phyloP scores from a whole-genome alignment of 1,284 basidiomycete species.

The Earliella scabrosa region DNA sequence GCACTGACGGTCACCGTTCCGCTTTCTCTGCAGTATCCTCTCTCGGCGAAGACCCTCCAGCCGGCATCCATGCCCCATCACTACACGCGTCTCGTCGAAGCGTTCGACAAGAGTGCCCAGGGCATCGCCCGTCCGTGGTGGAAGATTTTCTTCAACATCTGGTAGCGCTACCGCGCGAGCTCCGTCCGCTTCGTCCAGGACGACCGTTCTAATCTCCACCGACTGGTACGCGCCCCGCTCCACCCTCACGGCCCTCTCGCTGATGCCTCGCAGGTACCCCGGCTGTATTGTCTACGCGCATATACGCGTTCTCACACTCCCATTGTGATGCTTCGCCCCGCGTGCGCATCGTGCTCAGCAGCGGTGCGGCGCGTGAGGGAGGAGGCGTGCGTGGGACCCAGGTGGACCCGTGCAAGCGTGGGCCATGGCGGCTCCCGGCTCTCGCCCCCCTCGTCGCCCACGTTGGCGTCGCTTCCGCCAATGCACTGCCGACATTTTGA shows the following conservation, averaged over 20 bases:
- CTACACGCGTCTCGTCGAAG: slow-evolving; percentile 72
- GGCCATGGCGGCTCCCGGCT: too few relatives aligned
- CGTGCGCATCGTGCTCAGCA: background rate
- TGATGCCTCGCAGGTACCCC: background rate
- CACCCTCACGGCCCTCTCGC: background rate
- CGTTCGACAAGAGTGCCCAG: slow-evolving; percentile 70
- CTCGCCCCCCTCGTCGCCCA: background rate
- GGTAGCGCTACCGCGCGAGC: slow-evolving; percentile 46
- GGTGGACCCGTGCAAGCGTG: too few relatives aligned
- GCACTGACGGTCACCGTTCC: slow-evolving; percentile 6
- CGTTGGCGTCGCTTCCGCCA: background rate
- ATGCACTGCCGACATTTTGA: background rate
- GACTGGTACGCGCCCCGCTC: background rate
- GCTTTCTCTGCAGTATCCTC: slow-evolving; percentile 53
- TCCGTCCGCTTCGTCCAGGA: background rate
- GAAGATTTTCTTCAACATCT: slow-evolving; percentile 79
- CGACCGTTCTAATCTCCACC: too few relatives aligned
- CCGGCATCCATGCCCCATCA: slow-evolving; percentile 73
- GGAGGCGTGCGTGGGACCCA: background rate
- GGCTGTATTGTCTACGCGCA: background rate
- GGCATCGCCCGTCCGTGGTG: slow-evolving; percentile 80
- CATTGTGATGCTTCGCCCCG: too few relatives aligned
- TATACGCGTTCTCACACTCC: background rate
- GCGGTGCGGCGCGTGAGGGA: background rate
- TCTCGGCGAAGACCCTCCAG: slow-evolving; percentile 62